A percentile compares a stretch with the other conserved stretches of the same genome.
Evolutionary conservation across 2,329 filamentous ascomycete species (phyloP).

Genomic region (Phialophora chinensis): DNA sequence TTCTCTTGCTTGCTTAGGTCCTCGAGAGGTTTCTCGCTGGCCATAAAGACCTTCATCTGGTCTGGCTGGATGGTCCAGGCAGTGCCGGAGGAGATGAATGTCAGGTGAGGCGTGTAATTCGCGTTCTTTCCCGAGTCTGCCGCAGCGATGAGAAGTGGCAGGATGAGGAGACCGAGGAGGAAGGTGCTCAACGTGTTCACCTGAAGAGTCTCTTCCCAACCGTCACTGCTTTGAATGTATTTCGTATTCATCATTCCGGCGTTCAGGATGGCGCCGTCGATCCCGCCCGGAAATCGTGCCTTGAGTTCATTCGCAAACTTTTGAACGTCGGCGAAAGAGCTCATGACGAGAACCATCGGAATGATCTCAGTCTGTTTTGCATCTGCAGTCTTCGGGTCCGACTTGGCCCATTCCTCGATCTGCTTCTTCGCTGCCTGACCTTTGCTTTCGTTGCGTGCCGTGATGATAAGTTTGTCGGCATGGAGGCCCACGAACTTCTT

Average conservation of each 20-base stretch:
- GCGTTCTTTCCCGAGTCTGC: conserved; percentile 38
- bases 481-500: conserved; percentile 54
- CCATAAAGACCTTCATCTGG: conserved; percentile 42
- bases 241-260: conserved; percentile 51
- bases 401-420: conserved; percentile 42
- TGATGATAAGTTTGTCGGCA: conserved; percentile 54
- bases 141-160: conserved; percentile 53
- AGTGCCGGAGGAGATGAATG: conserved; percentile 54
- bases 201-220: conserved; percentile 61
- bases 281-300: conserved; percentile 42
- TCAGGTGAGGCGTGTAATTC: conserved; percentile 47
- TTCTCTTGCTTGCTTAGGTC: conserved; percentile 44
- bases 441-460: conserved; percentile 52
- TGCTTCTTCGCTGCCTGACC: conserved; percentile 50
- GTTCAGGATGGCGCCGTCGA: conserved; percentile 56
- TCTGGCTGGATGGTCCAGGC: conserved; percentile 44
- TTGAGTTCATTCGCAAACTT: conserved; percentile 47
- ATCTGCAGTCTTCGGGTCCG: conserved; percentile 33
- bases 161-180: conserved; percentile 59
- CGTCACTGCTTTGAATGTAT: conserved; percentile 49
- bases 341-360: conserved; percentile 56
- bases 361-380: conserved; percentile 47
- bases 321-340: conserved; percentile 53
- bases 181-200: conserved; percentile 64
- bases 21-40: conserved; percentile 42